Conservation (phyloP, 2,329 filamentous ascomycete species). For the Lasiodiplodia sp. region DNA sequence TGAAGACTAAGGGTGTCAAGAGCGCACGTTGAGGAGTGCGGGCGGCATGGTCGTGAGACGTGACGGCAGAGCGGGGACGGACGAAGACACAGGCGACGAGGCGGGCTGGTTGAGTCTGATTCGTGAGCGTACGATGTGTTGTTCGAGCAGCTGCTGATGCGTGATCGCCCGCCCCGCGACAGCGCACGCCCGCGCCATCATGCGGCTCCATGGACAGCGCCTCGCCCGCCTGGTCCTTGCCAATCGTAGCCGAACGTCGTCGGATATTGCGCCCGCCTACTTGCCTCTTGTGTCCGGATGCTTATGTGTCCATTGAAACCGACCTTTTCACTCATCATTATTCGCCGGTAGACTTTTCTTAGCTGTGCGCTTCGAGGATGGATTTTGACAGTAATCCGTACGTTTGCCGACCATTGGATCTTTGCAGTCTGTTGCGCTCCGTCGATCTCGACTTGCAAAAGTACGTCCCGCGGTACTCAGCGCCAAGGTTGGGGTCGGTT, state of each 20-base stretch:
- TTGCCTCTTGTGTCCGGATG: too few species aligned
- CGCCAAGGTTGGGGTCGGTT: not conserved
- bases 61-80: slow-evolving; percentile 8
- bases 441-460: not conserved
- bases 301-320: too few species aligned
- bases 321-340: too few species aligned
- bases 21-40: not conserved
- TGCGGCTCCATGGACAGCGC: slow-evolving; percentile 13
- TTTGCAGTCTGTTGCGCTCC: too few species aligned
- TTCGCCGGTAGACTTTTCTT: too few species aligned
- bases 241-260: too few species aligned
- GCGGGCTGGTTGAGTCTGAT: slow-evolving; percentile 17
- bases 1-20: not conserved
- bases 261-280: too few species aligned
- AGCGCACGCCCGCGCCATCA: slow-evolving; percentile 12
- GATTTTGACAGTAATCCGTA: too few species aligned
- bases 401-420: too few species aligned
- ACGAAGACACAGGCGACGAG: not conserved
- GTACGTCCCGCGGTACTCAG: not conserved
- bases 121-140: slow-evolving; percentile 22
- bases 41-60: slow-evolving; percentile 10
- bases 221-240: not conserved
- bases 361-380: too few species aligned
- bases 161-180: slow-evolving; percentile 20
- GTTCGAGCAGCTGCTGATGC: slow-evolving; percentile 15